Conservation (phyloP, 164 flowering plant genomes). For the Tetracentron sinense region DNA sequence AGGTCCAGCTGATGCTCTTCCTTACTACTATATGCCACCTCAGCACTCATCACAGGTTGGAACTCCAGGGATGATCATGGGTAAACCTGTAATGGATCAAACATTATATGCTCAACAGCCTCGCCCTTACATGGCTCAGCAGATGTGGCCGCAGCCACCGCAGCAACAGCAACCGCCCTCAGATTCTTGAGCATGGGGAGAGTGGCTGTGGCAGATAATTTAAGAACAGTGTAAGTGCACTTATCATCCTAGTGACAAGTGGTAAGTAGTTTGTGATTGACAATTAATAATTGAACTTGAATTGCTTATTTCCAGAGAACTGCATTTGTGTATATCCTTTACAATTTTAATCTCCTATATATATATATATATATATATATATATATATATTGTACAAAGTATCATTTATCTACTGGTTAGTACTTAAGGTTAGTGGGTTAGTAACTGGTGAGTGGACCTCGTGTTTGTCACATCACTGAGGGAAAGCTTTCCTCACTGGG, state of each 20-base stretch:
- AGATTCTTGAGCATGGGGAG: constrained; percentile 31
- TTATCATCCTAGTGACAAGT: not conserved
- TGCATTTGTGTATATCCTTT: too few relatives aligned
- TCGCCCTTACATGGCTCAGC: constrained; percentile 47
- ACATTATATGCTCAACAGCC: constrained; percentile 51
- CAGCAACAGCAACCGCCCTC: constrained; percentile 32
- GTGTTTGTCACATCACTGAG: too few relatives aligned
- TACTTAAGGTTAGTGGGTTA: too few relatives aligned
- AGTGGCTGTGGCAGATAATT: not conserved
- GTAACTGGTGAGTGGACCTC: too few relatives aligned
- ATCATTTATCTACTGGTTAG: too few relatives aligned
- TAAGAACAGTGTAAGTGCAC: constrained; percentile 8
- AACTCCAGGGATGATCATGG: constrained; percentile 52
- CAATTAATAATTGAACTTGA: not conserved
- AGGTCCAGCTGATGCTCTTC: constrained; percentile 45
- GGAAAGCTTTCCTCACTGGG: too few relatives aligned
- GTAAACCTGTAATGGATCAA: constrained; percentile 53
- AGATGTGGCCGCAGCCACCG: constrained; percentile 45
- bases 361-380: too few relatives aligned
- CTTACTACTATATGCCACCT: constrained; percentile 58
- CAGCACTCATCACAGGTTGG: constrained; percentile 47
- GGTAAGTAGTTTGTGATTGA: not conserved
- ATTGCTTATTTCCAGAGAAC: not conserved
- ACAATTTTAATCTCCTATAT: too few relatives aligned
- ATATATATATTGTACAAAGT: too few relatives aligned